Conservation (phyloP, 2,329 filamentous ascomycete species). For the Aspergillus sp. region DNA sequence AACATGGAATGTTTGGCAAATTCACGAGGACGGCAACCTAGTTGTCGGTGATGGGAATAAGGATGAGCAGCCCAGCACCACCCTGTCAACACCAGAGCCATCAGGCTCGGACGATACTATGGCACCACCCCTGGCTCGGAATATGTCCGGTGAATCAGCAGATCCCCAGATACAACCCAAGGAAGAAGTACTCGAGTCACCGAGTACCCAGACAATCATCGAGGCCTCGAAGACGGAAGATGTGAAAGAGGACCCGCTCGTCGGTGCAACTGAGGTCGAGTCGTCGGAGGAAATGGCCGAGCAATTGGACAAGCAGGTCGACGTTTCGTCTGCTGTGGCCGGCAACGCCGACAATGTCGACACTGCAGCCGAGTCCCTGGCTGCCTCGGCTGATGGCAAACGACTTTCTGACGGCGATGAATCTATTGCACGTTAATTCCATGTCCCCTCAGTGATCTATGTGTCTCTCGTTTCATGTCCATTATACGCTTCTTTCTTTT, state of each 20-base stretch:
- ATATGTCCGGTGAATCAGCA: slow-evolving; percentile 34
- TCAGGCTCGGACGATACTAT: slow-evolving; percentile 18
- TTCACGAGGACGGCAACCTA: slow-evolving; percentile 35
- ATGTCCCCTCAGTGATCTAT: background rate
- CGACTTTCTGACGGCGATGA: slow-evolving; percentile 23
- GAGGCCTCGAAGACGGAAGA: background rate
- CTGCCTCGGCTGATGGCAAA: slow-evolving; percentile 29
- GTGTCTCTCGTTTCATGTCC: background rate
- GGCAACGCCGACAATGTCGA: slow-evolving; percentile 18
- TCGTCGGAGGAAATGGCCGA: background rate
- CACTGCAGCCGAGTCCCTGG: slow-evolving; percentile 21
- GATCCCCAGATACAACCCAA: slow-evolving; percentile 26
- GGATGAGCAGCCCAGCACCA: slow-evolving; percentile 14
- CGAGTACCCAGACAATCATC: background rate
- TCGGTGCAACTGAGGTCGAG: background rate
- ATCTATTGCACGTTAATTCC: background rate
- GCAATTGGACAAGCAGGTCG: background rate
- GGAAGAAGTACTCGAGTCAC: slow-evolving; percentile 1
- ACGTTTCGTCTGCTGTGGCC: slow-evolving; percentile 13
- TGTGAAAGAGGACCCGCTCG: background rate
- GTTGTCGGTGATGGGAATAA: slow-evolving; percentile 26
- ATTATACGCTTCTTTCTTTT: background rate
- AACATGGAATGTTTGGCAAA: slow-evolving; percentile 43
- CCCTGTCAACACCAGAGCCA: slow-evolving; percentile 14
- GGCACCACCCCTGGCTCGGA: slow-evolving; percentile 34